Evolutionary conservation across 768 basidiomycete genomes (phyloP).

Genomic region (Macrolepiota albuminosa): DNA sequence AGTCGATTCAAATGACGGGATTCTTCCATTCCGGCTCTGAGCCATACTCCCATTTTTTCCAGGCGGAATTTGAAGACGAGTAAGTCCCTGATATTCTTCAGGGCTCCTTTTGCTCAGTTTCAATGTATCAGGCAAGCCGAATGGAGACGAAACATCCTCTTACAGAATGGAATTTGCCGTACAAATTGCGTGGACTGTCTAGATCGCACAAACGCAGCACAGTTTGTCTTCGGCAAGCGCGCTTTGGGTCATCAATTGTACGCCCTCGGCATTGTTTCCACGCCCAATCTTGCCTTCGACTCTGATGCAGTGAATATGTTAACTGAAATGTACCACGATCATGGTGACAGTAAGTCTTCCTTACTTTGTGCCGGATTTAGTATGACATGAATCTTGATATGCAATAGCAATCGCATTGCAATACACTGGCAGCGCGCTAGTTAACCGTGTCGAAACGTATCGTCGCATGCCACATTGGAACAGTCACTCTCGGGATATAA

Average conservation of each 20-base stretch:
- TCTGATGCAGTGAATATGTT: slow-evolving; percentile 95
- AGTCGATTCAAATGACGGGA: slow-evolving; percentile 83
- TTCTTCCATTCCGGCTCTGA: slow-evolving; percentile 96
- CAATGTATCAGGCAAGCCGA: slow-evolving; percentile 20
- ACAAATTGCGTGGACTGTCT: slow-evolving; percentile 98
- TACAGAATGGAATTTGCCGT: slow-evolving; percentile 91
- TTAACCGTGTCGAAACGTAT: slow-evolving; percentile 95
- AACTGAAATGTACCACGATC: slow-evolving; percentile 98
- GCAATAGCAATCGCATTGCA: slow-evolving; percentile 78
- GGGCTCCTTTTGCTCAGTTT: background rate
- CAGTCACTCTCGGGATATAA: slow-evolving; percentile 93
- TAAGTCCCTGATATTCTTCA: slow-evolving; percentile 16
- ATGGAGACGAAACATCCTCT: slow-evolving; percentile 64
- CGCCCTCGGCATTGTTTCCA: slow-evolving; percentile 85
- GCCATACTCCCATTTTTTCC: slow-evolving; percentile 67
- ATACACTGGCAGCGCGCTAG: slow-evolving; percentile 94
- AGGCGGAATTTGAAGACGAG: slow-evolving; percentile 40
- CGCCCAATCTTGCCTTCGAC: slow-evolving; percentile 84
- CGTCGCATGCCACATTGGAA: slow-evolving; percentile 96
- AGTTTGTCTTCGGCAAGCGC: slow-evolving; percentile 94
- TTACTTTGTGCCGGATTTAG: too few species aligned
- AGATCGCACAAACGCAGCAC: slow-evolving; percentile 93
- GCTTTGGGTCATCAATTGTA: slow-evolving; percentile 94
- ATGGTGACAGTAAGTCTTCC: slow-evolving; percentile 76
- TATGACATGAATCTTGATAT: background rate